Conservation (phyloP, 495 filamentous ascomycete species). For the Penicillium parvum region DNA sequence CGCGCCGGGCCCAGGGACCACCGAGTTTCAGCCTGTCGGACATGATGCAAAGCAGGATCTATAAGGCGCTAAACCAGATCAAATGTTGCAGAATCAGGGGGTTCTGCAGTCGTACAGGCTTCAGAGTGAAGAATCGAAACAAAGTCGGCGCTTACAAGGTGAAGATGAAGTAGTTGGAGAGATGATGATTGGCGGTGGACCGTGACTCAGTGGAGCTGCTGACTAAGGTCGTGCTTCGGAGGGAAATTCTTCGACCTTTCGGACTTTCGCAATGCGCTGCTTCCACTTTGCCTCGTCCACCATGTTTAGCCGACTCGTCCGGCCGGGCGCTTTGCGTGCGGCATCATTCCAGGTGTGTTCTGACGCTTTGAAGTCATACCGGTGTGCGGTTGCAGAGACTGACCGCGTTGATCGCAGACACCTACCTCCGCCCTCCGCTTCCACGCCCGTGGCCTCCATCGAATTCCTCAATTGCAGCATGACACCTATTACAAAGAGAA, state of each 20-base stretch:
- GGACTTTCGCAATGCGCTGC: slow-evolving; percentile 5
- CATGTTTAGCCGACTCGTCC: slow-evolving; percentile 49
- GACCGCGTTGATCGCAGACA: slow-evolving; percentile 29
- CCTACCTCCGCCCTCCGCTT: slow-evolving; percentile 40
- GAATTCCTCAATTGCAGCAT: slow-evolving; percentile 56
- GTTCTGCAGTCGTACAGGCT: slow-evolving; percentile 1
- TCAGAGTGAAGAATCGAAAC: slow-evolving; percentile 8
- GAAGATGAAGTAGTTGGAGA: slow-evolving; percentile 22
- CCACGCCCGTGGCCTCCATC: slow-evolving; percentile 47
- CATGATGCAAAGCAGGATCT: slow-evolving; percentile 11
- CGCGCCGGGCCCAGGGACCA: slow-evolving; percentile 27
- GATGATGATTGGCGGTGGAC: slow-evolving; percentile 29
- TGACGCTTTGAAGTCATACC: not conserved
- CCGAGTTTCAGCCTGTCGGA: slow-evolving; percentile 17
- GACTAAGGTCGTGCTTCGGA: slow-evolving; percentile 10
- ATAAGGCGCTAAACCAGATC: slow-evolving; percentile 23
- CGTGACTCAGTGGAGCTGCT: too few species aligned
- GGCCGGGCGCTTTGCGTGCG: slow-evolving; percentile 48
- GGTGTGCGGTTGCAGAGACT: slow-evolving; percentile 13
- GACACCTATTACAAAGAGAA: slow-evolving; percentile 46
- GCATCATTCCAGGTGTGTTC: slow-evolving; percentile 35
- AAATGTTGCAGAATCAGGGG: slow-evolving; percentile 9
- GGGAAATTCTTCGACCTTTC: slow-evolving; percentile 37
- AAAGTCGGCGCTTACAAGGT: slow-evolving; percentile 20
- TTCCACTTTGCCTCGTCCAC: slow-evolving; percentile 25